Evolutionary conservation across 129 eudicot genomes (phyloP).

Genomic region (Saussurea involucrata): DNA sequence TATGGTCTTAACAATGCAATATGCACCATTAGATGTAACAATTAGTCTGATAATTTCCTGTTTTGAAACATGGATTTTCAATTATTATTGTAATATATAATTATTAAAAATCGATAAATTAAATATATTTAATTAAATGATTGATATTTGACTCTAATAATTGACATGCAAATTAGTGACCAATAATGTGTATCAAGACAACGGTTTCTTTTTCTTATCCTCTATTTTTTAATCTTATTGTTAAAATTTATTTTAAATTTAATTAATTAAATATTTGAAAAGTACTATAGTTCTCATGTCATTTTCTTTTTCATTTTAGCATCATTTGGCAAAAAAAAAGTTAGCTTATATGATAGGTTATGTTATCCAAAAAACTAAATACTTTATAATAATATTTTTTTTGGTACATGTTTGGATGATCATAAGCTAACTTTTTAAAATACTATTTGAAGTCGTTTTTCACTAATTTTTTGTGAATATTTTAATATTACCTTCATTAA

Average conservation of each 20-base stretch:
- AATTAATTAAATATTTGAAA: background rate
- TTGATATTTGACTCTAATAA: constrained; percentile 10
- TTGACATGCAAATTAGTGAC: constrained; percentile 15
- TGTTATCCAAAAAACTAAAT: no score
- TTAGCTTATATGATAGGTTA: no score
- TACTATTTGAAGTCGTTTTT: no score
- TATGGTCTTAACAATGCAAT: no score
- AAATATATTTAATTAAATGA: background rate
- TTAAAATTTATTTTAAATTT: background rate
- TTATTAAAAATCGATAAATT: background rate
- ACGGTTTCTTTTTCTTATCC: background rate
- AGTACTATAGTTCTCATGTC: background rate
- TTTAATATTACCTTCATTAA: no score
- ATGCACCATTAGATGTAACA: no score
- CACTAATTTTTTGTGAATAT: no score
- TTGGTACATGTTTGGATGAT: no score
- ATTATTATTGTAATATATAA: background rate
- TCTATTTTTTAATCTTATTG: background rate
- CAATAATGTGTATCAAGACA: background rate
- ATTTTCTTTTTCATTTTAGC: background rate
- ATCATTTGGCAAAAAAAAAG: background rate
- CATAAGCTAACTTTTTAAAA: no score
- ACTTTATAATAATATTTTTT: no score
- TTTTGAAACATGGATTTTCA: background rate
- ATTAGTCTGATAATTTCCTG: background rate